Conservation (phyloP, 2,329 filamentous ascomycete species). For the Fusarium sp. region DNA sequence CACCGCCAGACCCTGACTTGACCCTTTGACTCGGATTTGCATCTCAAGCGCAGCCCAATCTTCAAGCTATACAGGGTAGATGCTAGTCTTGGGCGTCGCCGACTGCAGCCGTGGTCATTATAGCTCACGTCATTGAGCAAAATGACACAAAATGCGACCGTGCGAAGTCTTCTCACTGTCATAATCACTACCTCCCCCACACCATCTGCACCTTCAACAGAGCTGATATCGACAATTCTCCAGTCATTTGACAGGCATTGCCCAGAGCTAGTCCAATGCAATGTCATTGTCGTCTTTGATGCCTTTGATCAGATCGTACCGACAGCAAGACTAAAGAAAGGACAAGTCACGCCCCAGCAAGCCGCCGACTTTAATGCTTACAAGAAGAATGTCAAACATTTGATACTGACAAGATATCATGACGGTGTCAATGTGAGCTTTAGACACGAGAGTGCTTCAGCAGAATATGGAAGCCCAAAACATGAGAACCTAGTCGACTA, state of each 20-base stretch:
- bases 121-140: neutral
- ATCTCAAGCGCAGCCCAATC: constrained; percentile 5
- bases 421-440: neutral
- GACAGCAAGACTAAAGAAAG: constrained; percentile 63
- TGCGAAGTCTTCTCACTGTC: constrained; percentile 44
- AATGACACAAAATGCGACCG: constrained; percentile 22
- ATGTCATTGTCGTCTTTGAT: constrained; percentile 65
- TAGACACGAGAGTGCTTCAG: constrained; percentile 45
- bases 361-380: constrained; percentile 59
- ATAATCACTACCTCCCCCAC: constrained; percentile 68
- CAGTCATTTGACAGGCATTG: constrained; percentile 61
- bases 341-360: constrained; percentile 61
- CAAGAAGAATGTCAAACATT: constrained; percentile 60
- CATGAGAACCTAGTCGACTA: constrained; percentile 54
- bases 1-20: constrained; percentile 13
- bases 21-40: constrained; percentile 4
- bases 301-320: constrained; percentile 61
- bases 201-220: constrained; percentile 65
- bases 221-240: constrained; percentile 62
- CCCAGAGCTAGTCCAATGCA: constrained; percentile 55
- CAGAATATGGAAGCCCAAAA: constrained; percentile 61
- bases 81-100: constrained; percentile 9
- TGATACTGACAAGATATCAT: constrained; percentile 48
- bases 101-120: neutral
- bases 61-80: constrained; percentile 21